Evolutionary conservation across 495 filamentous ascomycete species (phyloP).

Genomic region (Penicillium cosmopolitanum): DNA sequence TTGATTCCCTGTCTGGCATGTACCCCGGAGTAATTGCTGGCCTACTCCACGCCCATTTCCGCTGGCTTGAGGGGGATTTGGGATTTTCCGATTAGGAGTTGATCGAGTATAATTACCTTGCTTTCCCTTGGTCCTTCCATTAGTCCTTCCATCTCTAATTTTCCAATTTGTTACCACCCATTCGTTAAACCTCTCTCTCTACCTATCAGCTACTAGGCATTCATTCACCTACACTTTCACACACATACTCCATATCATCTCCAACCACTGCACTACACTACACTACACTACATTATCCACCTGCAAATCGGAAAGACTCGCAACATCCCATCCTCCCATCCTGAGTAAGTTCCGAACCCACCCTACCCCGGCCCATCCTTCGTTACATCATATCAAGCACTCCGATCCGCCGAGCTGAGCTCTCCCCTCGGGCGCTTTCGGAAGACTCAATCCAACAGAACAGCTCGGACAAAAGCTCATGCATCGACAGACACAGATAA

Average conservation of each 20-base stretch:
- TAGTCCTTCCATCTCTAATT: neutral
- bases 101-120: neutral
- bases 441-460: neutral
- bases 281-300: too few relatives aligned
- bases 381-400: neutral
- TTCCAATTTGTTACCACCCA: neutral
- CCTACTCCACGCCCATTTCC: neutral
- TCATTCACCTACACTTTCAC: too few relatives aligned
- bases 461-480: constrained; percentile 3
- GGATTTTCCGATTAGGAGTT: neutral
- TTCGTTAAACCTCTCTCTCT: neutral
- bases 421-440: neutral
- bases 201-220: neutral
- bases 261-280: neutral
- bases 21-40: neutral
- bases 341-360: neutral
- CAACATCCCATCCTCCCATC: neutral
- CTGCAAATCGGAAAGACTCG: constrained; percentile 4
- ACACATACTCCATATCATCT: neutral
- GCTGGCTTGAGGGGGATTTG: neutral
- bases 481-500: neutral
- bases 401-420: constrained; percentile 4
- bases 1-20: neutral
- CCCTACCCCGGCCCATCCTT: neutral
- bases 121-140: neutral